Evolutionary conservation across 345 rosid species (phyloP).

Genomic region (Erucastrum elatum): DNA sequence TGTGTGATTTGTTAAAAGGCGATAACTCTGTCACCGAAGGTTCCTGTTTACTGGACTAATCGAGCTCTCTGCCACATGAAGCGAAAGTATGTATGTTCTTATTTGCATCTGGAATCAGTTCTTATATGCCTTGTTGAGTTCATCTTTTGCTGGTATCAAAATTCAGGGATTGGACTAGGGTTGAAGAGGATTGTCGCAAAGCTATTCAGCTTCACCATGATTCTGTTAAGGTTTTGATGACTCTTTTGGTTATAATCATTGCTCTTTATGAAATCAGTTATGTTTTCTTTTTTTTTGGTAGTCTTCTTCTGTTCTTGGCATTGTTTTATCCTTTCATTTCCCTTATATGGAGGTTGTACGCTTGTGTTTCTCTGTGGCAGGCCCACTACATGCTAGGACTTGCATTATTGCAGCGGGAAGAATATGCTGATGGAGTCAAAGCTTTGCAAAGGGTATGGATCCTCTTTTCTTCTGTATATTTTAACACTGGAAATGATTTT

Average conservation of each 20-base stretch:
- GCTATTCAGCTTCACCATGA: conserved; percentile 71
- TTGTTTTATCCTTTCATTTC: not conserved
- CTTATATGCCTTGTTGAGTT: not conserved
- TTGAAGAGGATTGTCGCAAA: conserved; percentile 74
- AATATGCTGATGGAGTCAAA: conserved; percentile 60
- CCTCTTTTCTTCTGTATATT: not conserved
- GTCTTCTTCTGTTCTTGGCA: not conserved
- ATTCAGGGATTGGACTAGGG: conserved; percentile 77
- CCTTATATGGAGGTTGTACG: conserved; percentile 4
- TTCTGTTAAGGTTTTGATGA: conserved; percentile 61
- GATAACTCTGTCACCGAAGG: conserved; percentile 76
- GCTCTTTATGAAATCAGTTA: not conserved
- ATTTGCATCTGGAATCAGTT: not conserved
- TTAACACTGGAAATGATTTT: not conserved
- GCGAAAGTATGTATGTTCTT: conserved; percentile 68
- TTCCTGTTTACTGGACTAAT: conserved; percentile 85
- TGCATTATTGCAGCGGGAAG: conserved; percentile 57
- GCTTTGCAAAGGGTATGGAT: conserved; percentile 67
- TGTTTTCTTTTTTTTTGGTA: not conserved
- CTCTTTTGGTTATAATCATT: not conserved
- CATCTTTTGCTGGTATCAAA: not conserved
- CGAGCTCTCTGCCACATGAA: conserved; percentile 87
- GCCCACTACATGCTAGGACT: conserved; percentile 88
- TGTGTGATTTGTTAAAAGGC: conserved; percentile 49
- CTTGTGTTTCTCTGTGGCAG: conserved; percentile 44